Evolutionary conservation across 306 rosid genomes (phyloP), one percentile per base, ranked within the genome.

Genomic region (Ziziphus jujuba): DNA sequence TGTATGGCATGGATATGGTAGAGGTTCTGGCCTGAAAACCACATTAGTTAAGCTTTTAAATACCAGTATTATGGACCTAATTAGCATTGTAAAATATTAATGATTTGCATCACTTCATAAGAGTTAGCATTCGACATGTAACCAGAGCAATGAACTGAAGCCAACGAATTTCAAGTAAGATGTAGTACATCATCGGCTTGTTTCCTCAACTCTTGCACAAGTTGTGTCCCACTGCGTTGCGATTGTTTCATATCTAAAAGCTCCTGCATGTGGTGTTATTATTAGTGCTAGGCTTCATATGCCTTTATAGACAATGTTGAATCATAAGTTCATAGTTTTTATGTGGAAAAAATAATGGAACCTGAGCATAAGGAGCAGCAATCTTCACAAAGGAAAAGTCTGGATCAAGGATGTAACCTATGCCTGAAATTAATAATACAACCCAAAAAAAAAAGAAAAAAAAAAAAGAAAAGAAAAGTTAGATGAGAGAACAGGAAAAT

Each of bases 351-450:
- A 52, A 28, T 10, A 22, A 23, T 38, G 60, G 28, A 72, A 93
- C 97, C 96, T 93, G 97, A 0, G 97, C 99, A 88, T 86, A 93
- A 9, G 99, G 99, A 28, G 99, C 95, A 22, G 95, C 99, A 64
- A 90, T 87, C 85, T 93, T 88, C 59, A 80, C 99, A 44, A 93
- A 93, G 44, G 99, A 90, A 76, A 93, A 93, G 71, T 85, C 79
- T 64, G 90, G 87, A 87, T 85, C 80, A 21, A 93, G 96, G 15
- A 56, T 75, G 83, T 88, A 88, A 56, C 99, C 95, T 73, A 93
- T 82, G 80, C 97, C 92, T 90, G 82, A 56, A 67, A 74, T 53
- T 51, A 64, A 35, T 31, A 69, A 31, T 54, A 66, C n/a, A n/a
- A n/a, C n/a, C n/a, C n/a, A n/a, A n/a, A n/a, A n/a, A n/a, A n/a